Evolutionary conservation across 129 eudicot species (phyloP), one percentile per base, ranked within the genome.

Genomic region (Dittrichia graveolens): DNA sequence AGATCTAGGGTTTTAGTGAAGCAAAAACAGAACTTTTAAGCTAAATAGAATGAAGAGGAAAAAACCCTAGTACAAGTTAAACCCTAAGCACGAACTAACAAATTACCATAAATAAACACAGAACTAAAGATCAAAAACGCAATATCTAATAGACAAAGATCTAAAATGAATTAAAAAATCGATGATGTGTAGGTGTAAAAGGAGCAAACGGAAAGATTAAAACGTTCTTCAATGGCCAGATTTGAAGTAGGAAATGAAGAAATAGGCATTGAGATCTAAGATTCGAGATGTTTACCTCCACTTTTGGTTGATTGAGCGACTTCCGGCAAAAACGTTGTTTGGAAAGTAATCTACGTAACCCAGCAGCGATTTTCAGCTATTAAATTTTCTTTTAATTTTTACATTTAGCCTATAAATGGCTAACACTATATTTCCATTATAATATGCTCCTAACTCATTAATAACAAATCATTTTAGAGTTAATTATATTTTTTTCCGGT

Each of bases 281-380:
- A 73, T 41, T 53, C 7, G 50, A 61, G 19, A 13, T 24, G 58
- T 11, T 46, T 73, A 73, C 77, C 77, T 73, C 37, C 14, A 61
- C 46, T 72, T 45, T 13, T 6, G 66, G 7, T 72, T 71, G 67
- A 69, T 34, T 12, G 74, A 53, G 40, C 9, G 65, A 59, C 18
- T 59, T 72, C 68, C 39, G 69, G 77, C 69, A 53, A 42, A 48
- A 73, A 73, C 35, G 70, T 50, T 71, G 67, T 47, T 31, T 53
- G 61, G 40, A 61, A 47, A 60, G 59, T 72, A 46, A 72, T 71
- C 55, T 43, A 69, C 56, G 46, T 19, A 67, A 38, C 58, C 24
- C 31, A 19, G 19, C 49, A 56, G 14, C 38, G 50, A 73, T 60
- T 73, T 72, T 38, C 68, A 34, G 3, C 61, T 52, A 15, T 48